Percentiles rank a stretch among this genome's conserved stretches.
phyloP scores from a whole-genome alignment of 2,329 filamentous ascomycete species.

The Eutypella sp. region DNA sequence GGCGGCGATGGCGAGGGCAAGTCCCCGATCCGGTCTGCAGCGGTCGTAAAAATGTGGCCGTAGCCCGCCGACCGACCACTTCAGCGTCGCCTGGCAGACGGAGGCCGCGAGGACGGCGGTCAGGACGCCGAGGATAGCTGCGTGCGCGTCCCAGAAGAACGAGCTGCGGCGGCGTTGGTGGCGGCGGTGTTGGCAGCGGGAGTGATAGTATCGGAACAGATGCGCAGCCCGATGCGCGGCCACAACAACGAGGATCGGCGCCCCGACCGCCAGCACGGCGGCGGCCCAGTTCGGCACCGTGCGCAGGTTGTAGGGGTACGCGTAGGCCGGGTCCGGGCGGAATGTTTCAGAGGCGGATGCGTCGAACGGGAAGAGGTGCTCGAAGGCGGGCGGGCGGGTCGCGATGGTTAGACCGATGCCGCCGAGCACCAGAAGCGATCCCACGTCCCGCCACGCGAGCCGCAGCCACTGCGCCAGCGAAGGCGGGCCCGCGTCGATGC shows the following conservation, averaged over 20 bases:
- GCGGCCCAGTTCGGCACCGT: slow-evolving; percentile 56
- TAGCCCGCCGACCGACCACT: slow-evolving; percentile 61
- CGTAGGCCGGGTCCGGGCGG: slow-evolving; percentile 59
- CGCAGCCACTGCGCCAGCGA: not conserved
- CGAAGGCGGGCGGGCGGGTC: slow-evolving; percentile 6
- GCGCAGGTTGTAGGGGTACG: slow-evolving; percentile 59
- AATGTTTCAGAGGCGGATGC: too few species aligned
- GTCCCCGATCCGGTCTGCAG: slow-evolving; percentile 56
- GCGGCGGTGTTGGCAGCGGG: too few species aligned
- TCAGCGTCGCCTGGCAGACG: slow-evolving; percentile 61
- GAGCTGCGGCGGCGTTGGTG: slow-evolving; percentile 49
- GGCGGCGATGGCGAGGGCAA: too few species aligned
- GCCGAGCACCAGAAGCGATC: not conserved
- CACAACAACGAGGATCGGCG: slow-evolving; percentile 54
- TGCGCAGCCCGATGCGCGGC: slow-evolving; percentile 48
- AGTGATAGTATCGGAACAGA: too few species aligned
- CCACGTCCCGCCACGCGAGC: not conserved
- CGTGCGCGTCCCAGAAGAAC: slow-evolving; percentile 55
- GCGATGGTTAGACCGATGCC: not conserved
- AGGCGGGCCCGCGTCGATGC: not conserved
- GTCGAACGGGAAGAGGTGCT: slow-evolving; percentile 61
- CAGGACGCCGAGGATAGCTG: slow-evolving; percentile 55
- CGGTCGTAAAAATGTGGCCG: slow-evolving; percentile 61
- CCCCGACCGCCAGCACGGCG: slow-evolving; percentile 48
- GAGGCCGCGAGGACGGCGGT: slow-evolving; percentile 56